Evolutionary conservation across 495 filamentous ascomycete species (phyloP).

Genomic region (Monascus purpureus): DNA sequence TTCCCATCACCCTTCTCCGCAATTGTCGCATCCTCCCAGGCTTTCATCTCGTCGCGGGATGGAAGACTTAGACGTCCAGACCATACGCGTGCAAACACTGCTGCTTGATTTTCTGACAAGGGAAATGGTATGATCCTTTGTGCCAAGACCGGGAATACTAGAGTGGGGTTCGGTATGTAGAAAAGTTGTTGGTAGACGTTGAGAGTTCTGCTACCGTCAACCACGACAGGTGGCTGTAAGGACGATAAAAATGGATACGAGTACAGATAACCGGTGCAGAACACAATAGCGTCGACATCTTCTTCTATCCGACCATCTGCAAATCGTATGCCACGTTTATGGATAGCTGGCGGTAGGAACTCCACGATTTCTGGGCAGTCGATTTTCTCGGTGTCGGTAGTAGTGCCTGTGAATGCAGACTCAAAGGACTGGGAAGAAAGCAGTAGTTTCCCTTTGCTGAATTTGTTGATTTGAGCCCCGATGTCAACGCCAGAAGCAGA

Average conservation of each 20-base stretch:
- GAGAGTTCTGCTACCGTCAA: constrained; percentile 51
- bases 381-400: constrained; percentile 23
- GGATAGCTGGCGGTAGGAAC: constrained; percentile 30
- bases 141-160: constrained; percentile 62
- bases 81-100: constrained; percentile 64
- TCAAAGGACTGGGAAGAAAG: constrained; percentile 37
- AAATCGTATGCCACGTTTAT: constrained; percentile 36
- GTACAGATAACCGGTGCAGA: constrained; percentile 47
- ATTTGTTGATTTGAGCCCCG: constrained; percentile 51
- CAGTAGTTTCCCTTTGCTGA: constrained; percentile 36
- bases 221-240: constrained; percentile 44
- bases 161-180: constrained; percentile 57
- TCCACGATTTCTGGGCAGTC: constrained; percentile 44
- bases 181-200: constrained; percentile 69
- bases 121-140: constrained; percentile 78
- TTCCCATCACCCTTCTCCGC: constrained; percentile 33
- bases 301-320: constrained; percentile 34
- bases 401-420: constrained; percentile 18
- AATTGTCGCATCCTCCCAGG: constrained; percentile 41
- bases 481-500: constrained; percentile 72
- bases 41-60: constrained; percentile 41
- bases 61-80: constrained; percentile 53
- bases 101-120: constrained; percentile 61
- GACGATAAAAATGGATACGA: constrained; percentile 43
- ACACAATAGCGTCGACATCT: constrained; percentile 41